Base-by-base conservation (phyloP, 2,329 filamentous ascomycete species). In the Penicillium psychrosexuale region DNA sequence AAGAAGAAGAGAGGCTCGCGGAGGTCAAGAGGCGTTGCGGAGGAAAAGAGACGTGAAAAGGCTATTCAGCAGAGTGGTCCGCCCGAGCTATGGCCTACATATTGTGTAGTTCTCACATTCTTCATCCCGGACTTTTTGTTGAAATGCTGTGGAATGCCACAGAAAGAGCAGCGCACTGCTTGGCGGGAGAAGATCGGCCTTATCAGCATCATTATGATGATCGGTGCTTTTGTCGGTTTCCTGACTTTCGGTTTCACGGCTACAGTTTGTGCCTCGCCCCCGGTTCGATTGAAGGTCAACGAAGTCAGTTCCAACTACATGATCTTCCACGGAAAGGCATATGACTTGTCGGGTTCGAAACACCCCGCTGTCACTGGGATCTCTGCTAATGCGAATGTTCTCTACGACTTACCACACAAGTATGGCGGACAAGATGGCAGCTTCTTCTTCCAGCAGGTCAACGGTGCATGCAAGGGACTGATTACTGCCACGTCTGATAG, bases 121-220 rank as follows among this genome's bases (percentile, higher is more conserved):
- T 97, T 94, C 92, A 89, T 85, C 55, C 94, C 94, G 0, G 87
- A 91, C 69, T 89, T 93, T 58, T 75, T 97, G 28, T 79, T 99
- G 51, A 84, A 82, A 62, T 96, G 90, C 74, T 94, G 91, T 67
- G 91, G 92, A 37, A 95, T 89, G 80, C 85, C 86, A 8, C 82
- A 89, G 43, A 94, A 89, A 73, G 91, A 88, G 15, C 91, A 97
- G 73, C 88, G 91, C 69, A 84, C 91, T 67, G 94, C 94, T 2
- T 99, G 94, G 94, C 85, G 94, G 62, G 94, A 99, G 72, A 99
- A 99, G 81, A 95, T 99, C 80, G 94, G 94, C 2, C 78, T 99
- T 55, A 90, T 97, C 76, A 96, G 92, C 75, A 86, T 99, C 69
- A 99, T 99, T 70, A 70, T 96, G 31, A 70, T 88, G 57, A 92